Evolutionary conservation across 768 basidiomycete genomes (phyloP).

Genomic region (Leucocoprinus sp.): DNA sequence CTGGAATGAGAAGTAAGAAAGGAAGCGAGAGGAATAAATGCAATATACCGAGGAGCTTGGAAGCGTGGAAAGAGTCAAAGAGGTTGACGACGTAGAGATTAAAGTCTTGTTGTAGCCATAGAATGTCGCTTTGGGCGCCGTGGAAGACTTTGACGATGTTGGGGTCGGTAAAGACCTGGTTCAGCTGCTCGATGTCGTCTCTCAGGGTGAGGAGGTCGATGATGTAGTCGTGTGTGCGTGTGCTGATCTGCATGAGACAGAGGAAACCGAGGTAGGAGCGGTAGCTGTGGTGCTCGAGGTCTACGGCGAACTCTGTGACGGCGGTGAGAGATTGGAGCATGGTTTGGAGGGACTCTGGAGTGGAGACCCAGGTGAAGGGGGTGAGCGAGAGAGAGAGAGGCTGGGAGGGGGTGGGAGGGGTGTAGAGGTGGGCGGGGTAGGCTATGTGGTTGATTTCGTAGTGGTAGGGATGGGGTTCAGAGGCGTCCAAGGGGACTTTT

Average conservation of each 20-base stretch:
- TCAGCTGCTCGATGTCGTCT: constrained; percentile 64
- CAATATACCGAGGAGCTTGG: constrained; percentile 62
- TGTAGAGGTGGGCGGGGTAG: constrained; percentile 62
- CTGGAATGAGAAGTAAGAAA: constrained; percentile 33
- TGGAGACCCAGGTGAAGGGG: constrained; percentile 66
- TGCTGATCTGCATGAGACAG: constrained; percentile 90
- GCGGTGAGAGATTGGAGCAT: constrained; percentile 64
- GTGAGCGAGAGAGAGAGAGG: constrained; percentile 57
- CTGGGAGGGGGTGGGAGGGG: constrained; percentile 35
- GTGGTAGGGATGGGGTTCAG: constrained; percentile 68
- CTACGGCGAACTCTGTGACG: constrained; percentile 80
- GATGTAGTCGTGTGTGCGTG: constrained; percentile 76
- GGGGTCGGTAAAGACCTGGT: constrained; percentile 82
- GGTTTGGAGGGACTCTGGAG: constrained; percentile 39
- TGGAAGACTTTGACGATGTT: constrained; percentile 88
- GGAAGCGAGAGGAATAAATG: background rate
- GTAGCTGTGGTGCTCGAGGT: constrained; percentile 90
- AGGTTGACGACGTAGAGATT: constrained; percentile 88
- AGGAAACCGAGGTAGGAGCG: constrained; percentile 81
- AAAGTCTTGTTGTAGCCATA: constrained; percentile 97
- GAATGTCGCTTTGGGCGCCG: constrained; percentile 88
- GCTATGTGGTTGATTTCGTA: constrained; percentile 73
- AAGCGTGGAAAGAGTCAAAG: constrained; percentile 97
- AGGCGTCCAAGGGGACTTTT: constrained; percentile 72
- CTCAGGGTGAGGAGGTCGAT: constrained; percentile 75